Conservation (phyloP, 352 stramenopile species). For the Phytophthora foliorum region DNA sequence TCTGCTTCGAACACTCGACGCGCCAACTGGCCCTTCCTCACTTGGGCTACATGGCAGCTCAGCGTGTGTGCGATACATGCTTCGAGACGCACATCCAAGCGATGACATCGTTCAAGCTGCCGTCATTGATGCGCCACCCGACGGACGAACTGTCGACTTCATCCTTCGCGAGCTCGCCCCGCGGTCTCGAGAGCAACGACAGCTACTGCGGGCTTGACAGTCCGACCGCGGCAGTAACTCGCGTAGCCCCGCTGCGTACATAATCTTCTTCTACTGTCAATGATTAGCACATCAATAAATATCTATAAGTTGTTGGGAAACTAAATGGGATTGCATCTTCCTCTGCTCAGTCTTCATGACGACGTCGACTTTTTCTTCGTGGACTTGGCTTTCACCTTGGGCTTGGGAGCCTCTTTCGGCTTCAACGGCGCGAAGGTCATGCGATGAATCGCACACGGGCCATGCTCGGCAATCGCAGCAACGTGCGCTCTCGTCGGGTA, state of each 20-base stretch:
- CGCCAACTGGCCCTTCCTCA: conserved; percentile 70
- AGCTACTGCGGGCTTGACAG: conserved; percentile 43
- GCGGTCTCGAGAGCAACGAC: conserved; percentile 40
- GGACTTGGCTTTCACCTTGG: conserved; percentile 9
- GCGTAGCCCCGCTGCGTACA: conserved; percentile 37
- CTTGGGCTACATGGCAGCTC: conserved; percentile 76
- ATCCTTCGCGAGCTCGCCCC: conserved; percentile 44
- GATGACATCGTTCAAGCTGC: conserved; percentile 47
- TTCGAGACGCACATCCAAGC: conserved; percentile 71
- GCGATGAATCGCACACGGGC: conserved; percentile 95
- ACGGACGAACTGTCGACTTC: conserved; percentile 49
- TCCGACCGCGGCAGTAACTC: conserved; percentile 21
- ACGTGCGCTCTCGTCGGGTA: conserved; percentile 97
- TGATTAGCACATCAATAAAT: conserved; percentile 23
- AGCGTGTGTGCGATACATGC: conserved; percentile 89
- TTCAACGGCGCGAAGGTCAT: conserved; percentile 98
- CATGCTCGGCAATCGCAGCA: conserved; percentile 87
- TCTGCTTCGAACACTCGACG: conserved; percentile 89
- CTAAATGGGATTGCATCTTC: conserved; percentile 27
- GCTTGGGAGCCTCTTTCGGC: conserved; percentile 51
- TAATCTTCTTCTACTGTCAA: conserved; percentile 23
- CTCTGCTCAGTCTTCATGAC: background rate
- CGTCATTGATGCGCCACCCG: conserved; percentile 38
- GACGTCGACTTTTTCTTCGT: conserved; percentile 21
- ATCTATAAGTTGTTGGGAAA: conserved; percentile 32